Evolutionary conservation across 2,329 filamentous ascomycete species (phyloP), one percentile per base, ranked within the genome.

Genomic region (Xylariomycetidae sp.): DNA sequence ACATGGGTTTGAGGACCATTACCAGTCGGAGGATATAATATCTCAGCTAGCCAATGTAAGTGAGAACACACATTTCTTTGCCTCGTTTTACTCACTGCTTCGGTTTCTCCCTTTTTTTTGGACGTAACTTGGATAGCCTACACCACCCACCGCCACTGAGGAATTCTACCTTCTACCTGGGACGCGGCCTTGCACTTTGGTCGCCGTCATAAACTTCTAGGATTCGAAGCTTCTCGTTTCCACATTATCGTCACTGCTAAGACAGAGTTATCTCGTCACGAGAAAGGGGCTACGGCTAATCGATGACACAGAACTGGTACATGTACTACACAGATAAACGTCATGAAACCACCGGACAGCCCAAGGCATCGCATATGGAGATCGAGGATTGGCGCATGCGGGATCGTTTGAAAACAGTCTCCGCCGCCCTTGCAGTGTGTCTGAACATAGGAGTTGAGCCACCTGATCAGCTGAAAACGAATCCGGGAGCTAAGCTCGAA

Each of bases 281-380:
- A n/a, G n/a, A n/a, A n/a, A n/a, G n/a, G n/a, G n/a, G 17, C 25
- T 12, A 14, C 10, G 20, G 25, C 45, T 53, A 33, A 46, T 40
- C 40, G 37, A 36, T n/a, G 18, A 19, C 40, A 35, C 61, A 95
- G 85, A 94, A 88, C 48, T 98, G 94, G 79, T 97, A 95, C 69
- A 97, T 97, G 90, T 98, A 98, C 64, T 98, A 86, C 62, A 96
- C 90, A 44, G 92, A 98, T 62, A 97, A 97, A 63, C 83, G 90
- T 33, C 92, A 98, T 63, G 92, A 97, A 58, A 92, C 88, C 15
- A 90, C 88, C 22, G 92, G 88, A 15, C 88, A 89, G 47, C 87
- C 88, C 12, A 87, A 88, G 56, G 74, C 78, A 33, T 73, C 71
- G 13, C 60, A 66, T 16, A 77, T 76, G 46, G 70, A 79, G 42